These are phyloP conservation scores for Triticum monococcum DNA, from an alignment of 176 grass and related monocot species.

Conservation along the genomic window DNA sequence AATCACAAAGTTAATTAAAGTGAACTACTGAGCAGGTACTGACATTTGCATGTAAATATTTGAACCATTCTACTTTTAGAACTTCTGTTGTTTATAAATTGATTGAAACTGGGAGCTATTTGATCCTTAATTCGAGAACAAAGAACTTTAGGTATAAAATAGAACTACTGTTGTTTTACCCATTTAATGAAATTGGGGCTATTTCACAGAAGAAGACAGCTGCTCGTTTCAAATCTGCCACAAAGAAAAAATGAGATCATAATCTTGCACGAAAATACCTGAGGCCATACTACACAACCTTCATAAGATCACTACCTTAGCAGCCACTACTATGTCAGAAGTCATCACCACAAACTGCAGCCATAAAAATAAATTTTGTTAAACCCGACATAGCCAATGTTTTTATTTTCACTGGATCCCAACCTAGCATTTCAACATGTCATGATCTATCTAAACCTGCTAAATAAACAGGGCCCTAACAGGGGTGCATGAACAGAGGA, in stretches of 20 bases:
- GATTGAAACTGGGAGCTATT: no score
- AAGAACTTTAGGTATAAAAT: no score
- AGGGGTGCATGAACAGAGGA: neutral
- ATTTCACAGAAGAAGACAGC: no score
- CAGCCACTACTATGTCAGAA: neutral
- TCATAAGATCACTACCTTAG: neutral
- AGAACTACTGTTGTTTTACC: no score
- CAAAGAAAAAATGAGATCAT: neutral
- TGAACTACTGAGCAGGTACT: no score
- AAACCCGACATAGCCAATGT: no score
- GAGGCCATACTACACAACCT: neutral
- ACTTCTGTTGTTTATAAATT: no score
- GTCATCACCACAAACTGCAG: neutral
- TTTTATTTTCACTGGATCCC: neutral
- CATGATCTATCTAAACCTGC: neutral
- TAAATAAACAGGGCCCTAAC: neutral
- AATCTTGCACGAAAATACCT: neutral
- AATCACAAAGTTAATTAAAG: no score
- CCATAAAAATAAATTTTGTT: neutral
- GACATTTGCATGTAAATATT: no score
- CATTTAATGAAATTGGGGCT: neutral
- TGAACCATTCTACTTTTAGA: no score
- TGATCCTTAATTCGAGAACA: no score
- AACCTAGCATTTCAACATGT: neutral
- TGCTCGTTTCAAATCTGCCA: no score